Percentiles rank a stretch among this genome's conserved stretches.
Conservation (phyloP, 805 yeast species). For the Pichia deserticola region DNA sequence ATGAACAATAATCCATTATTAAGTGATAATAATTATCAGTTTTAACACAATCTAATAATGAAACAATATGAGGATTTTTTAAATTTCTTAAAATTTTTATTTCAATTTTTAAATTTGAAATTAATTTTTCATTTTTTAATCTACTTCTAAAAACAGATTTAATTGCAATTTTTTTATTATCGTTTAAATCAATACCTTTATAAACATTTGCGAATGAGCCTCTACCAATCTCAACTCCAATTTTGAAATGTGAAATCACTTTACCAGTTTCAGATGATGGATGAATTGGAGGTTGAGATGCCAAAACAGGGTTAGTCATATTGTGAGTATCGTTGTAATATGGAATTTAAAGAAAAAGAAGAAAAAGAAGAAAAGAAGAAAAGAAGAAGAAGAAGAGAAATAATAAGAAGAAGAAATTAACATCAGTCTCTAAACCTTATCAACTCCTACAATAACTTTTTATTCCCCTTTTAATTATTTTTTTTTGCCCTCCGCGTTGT, state of each 20-base stretch:
- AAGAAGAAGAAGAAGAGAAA: neutral
- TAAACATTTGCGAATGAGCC: slow-evolving; percentile 96
- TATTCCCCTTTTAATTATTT: too few species aligned
- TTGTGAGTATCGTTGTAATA: neutral
- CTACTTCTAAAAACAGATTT: slow-evolving; percentile 81
- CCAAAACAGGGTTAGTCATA: slow-evolving; percentile 4
- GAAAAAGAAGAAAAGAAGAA: neutral
- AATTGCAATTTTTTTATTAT: slow-evolving; percentile 67
- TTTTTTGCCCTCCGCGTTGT: too few species aligned
- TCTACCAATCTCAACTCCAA: slow-evolving; percentile 85
- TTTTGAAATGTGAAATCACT: slow-evolving; percentile 40
- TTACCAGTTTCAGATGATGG: slow-evolving; percentile 11
- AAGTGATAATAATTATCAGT: slow-evolving; percentile 72
- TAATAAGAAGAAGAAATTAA: too few species aligned
- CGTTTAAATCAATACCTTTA: slow-evolving; percentile 56
- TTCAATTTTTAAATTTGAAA: slow-evolving; percentile 89
- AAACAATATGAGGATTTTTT: slow-evolving; percentile 90
- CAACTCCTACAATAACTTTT: too few species aligned
- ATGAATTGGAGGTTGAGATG: neutral
- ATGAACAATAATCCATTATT: slow-evolving; percentile 93
- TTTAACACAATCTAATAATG: slow-evolving; percentile 73
- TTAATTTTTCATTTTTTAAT: slow-evolving; percentile 74
- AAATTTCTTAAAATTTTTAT: slow-evolving; percentile 80
- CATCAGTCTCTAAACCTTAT: too few species aligned
- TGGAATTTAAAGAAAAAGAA: neutral